Percentiles rank a stretch among this genome's conserved stretches.
Conservation (phyloP, 2,329 filamentous ascomycete species). For the Neopestalotiopsis rosae region DNA sequence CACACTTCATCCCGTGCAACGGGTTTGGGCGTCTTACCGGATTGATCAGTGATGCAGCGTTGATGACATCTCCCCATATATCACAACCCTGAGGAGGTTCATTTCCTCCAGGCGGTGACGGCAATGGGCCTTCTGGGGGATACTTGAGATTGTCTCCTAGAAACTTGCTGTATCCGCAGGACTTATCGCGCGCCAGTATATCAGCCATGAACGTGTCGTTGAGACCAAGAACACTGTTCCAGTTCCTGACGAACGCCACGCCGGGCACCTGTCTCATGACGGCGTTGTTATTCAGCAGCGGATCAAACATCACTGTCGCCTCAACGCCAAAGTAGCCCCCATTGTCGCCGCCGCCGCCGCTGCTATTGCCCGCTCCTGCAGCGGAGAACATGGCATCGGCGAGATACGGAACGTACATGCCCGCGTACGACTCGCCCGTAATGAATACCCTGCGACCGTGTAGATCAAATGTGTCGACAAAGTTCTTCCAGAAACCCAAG, state of each 20-base stretch:
- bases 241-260: conserved; percentile 61
- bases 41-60: conserved; percentile 57
- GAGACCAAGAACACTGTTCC: conserved; percentile 59
- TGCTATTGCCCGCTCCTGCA: conserved; percentile 15
- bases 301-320: conserved; percentile 68
- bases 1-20: neutral
- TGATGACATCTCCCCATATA: conserved; percentile 58
- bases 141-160: conserved; percentile 63
- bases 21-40: conserved; percentile 39
- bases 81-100: conserved; percentile 54
- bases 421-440: conserved; percentile 60
- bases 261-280: conserved; percentile 47
- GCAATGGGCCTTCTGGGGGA: conserved; percentile 64
- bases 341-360: conserved; percentile 46
- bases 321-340: conserved; percentile 55
- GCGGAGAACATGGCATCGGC: conserved; percentile 52
- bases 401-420: conserved; percentile 61
- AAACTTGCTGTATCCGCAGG: conserved; percentile 64
- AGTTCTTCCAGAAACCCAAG: conserved; percentile 72
- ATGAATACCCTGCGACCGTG: conserved; percentile 58
- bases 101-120: conserved; percentile 41
- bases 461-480: conserved; percentile 58
- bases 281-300: conserved; percentile 58
- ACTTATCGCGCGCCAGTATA: conserved; percentile 55
- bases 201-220: conserved; percentile 60